Evolutionary conservation across 1,284 basidiomycete genomes (phyloP), one percentile per base, ranked within the genome.

Genomic region (Erythrobasidium hasegawianum): DNA sequence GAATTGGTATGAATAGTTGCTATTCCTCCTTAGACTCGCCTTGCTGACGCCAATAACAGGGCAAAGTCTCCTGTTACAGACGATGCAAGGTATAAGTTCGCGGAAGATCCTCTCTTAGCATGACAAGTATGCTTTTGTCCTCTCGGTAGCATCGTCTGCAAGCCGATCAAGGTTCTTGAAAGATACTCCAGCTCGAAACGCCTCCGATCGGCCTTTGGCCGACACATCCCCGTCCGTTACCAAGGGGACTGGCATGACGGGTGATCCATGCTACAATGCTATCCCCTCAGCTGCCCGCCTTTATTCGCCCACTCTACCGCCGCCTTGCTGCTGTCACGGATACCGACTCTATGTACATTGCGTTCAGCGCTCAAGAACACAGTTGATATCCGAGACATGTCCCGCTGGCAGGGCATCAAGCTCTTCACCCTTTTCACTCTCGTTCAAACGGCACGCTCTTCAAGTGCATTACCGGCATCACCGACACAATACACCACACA

Each of bases 41-140:
- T 45, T n/a, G 16, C 47, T 20, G 20, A 18, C 14, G n/a, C 2
- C 7, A 13, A 9, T 4, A 5, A 22, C 40, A 56, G 54, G 43
- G 43, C 61, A 64, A 64, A 57, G 61, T 64, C 2, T 64, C 61
- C 13, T 64, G 61, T 41, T 64, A 56, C 43, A 52, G 61, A 18
- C 38, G 61, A 39, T 64, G 61, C 54, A 52, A 50, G 50, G 13
- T 57, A 22, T n/a, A 39, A 53, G 18, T 47, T 26, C 53, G 41
- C 20, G 43, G 20, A 13, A 24, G 43, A 50, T 50, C 22, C 26
- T 38, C 5, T 24, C 16, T 38, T 33, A n/a, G n/a, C n/a, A n/a
- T n/a, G n/a, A n/a, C n/a, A n/a, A n/a, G n/a, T n/a, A n/a, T n/a
- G n/a, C n/a, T n/a, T n/a, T n/a, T n/a, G n/a, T n/a, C n/a, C n/a